Conservation (phyloP, 1,284 basidiomycete genomes). For the Schizophyllum amplum region DNA sequence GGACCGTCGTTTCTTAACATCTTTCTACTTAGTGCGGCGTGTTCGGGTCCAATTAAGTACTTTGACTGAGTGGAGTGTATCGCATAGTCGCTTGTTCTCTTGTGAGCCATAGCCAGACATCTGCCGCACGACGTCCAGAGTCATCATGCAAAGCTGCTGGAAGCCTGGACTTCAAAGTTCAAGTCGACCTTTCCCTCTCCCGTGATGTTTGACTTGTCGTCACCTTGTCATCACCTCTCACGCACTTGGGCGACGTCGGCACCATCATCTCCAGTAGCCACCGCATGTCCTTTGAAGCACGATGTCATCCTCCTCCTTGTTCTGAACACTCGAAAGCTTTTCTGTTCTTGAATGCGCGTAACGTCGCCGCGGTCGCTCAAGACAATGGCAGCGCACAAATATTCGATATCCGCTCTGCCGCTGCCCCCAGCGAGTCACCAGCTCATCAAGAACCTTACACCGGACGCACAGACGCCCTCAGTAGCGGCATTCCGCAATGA, state of each 20-base stretch:
- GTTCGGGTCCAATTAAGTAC: too few relatives aligned
- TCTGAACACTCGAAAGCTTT: neutral
- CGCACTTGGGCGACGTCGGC: neutral
- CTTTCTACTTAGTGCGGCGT: too few relatives aligned
- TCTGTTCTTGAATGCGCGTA: neutral
- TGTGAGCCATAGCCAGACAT: too few relatives aligned
- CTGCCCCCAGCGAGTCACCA: conserved; percentile 50
- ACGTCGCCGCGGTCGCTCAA: neutral
- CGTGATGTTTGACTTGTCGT: too few relatives aligned
- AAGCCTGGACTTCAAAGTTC: too few relatives aligned
- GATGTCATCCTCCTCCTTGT: neutral
- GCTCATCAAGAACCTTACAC: conserved; percentile 62
- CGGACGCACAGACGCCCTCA: conserved; percentile 54
- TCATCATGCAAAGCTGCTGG: too few relatives aligned
- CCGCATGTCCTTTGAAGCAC: too few relatives aligned
- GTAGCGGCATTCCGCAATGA: conserved; percentile 41
- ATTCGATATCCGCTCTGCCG: conserved; percentile 57
- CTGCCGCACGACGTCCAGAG: too few relatives aligned
- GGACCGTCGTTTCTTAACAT: too few relatives aligned
- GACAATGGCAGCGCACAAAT: conserved; percentile 7
- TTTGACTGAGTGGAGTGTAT: too few relatives aligned
- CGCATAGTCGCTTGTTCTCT: too few relatives aligned
- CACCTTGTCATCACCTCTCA: neutral
- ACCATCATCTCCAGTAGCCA: neutral
- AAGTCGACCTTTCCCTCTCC: too few relatives aligned